Evolutionary conservation across 2,329 filamentous ascomycete species (phyloP).

Genomic region (Leptoxyphium fumago): DNA sequence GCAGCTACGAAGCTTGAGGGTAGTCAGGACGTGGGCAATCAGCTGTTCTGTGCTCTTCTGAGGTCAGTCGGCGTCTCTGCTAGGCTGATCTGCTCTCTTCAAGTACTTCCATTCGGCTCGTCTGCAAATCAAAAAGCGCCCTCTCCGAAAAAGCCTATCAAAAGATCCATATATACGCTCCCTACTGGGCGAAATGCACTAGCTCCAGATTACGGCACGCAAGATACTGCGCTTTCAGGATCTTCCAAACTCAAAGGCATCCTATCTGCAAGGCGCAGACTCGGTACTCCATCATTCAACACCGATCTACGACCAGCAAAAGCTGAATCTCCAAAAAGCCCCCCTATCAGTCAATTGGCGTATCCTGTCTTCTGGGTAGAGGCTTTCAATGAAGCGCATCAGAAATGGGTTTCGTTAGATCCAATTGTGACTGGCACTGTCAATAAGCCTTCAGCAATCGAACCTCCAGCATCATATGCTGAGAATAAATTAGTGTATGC

Average conservation of each 20-base stretch:
- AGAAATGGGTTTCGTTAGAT: constrained; percentile 87
- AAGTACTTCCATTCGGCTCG: constrained; percentile 56
- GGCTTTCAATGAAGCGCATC: constrained; percentile 67
- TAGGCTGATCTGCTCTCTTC: constrained; percentile 78
- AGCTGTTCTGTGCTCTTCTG: constrained; percentile 78
- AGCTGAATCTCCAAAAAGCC: constrained; percentile 15
- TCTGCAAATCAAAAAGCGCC: constrained; percentile 29
- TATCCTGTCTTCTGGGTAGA: constrained; percentile 93
- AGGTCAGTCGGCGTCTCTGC: constrained; percentile 69
- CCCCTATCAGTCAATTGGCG: constrained; percentile 49
- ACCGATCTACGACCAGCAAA: constrained; percentile 2
- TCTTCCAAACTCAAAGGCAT: constrained; percentile 12
- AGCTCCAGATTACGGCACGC: constrained; percentile 8
- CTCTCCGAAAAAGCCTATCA: constrained; percentile 27
- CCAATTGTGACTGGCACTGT: constrained; percentile 68
- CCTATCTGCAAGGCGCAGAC: constrained; percentile 15
- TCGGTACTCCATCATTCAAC: constrained; percentile 18
- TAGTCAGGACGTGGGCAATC: constrained; percentile 77
- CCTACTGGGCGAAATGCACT: constrained; percentile 7
- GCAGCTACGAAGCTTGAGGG: constrained; percentile 58
- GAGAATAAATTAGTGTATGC: constrained; percentile 72
- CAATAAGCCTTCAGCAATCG: constrained; percentile 59
- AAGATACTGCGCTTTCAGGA: constrained; percentile 10
- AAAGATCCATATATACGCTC: constrained; percentile 21
- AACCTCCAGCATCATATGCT: constrained; percentile 66